Evolutionary conservation across 1,139 yeast genomes (phyloP).

Genomic region (Hemisphaericaspora xylanilytica): DNA sequence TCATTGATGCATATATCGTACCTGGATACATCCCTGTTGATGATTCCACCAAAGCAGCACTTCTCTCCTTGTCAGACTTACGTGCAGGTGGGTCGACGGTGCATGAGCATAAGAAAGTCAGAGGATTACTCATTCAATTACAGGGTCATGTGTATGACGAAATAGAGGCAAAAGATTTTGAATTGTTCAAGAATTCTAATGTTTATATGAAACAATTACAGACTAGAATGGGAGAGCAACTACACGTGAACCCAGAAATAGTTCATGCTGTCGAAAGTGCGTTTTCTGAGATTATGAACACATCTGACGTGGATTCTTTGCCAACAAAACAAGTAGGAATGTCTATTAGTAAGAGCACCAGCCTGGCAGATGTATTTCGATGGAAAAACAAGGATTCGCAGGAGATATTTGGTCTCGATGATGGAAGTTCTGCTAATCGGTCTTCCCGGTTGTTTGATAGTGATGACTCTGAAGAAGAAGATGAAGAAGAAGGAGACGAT

Average conservation of each 20-base stretch:
- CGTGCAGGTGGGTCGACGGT: conserved; percentile 6
- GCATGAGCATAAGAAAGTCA: conserved; percentile 43
- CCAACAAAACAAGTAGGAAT: conserved; percentile 7
- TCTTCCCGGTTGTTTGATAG: conserved; percentile 33
- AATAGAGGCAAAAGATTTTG: conserved; percentile 51
- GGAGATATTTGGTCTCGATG: conserved; percentile 24
- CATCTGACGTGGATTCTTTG: conserved; percentile 10
- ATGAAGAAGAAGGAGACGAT: no score
- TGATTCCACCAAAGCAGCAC: conserved; percentile 14
- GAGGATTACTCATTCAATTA: conserved; percentile 53
- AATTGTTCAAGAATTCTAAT: conserved; percentile 49
- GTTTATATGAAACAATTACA: conserved; percentile 4
- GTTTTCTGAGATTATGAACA: conserved; percentile 56
- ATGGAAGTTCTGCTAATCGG: conserved; percentile 16
- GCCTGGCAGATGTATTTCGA: conserved; percentile 13
- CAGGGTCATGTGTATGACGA: conserved; percentile 52
- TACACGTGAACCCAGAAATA: conserved; percentile 46
- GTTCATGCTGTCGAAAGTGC: conserved; percentile 70
- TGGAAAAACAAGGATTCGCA: conserved; percentile 32
- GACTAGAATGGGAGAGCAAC: conserved; percentile 6
- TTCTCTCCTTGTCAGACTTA: conserved; percentile 14
- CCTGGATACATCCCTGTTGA: not conserved
- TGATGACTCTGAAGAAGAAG: conserved; percentile 35
- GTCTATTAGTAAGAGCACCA: conserved; percentile 10
- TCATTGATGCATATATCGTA: conserved; percentile 27